Evolutionary conservation across 2,329 filamentous ascomycete genomes (phyloP).

Genomic region (Pseudogymnoascus sp.): DNA sequence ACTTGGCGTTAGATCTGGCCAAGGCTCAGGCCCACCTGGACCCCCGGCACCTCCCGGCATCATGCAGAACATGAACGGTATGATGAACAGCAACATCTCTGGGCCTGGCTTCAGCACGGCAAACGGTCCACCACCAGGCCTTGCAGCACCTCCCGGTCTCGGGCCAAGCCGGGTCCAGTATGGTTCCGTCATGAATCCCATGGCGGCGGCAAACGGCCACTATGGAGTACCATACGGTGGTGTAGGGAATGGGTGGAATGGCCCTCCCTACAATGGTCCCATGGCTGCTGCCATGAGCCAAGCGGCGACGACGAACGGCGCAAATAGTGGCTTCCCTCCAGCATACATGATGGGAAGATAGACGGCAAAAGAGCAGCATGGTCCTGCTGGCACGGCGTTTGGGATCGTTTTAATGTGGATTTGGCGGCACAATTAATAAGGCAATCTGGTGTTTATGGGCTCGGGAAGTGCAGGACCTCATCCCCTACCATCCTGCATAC

Average conservation of each 20-base stretch:
- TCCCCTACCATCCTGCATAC: not conserved
- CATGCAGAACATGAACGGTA: conserved; percentile 51
- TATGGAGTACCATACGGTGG: conserved; percentile 15
- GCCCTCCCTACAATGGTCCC: conserved; percentile 21
- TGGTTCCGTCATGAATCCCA: conserved; percentile 20
- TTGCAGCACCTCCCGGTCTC: conserved; percentile 67
- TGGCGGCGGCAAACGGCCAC: conserved; percentile 19
- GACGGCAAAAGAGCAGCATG: conserved; percentile 13
- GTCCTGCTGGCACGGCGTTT: conserved; percentile 3
- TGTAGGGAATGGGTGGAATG: conserved; percentile 24
- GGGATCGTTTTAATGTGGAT: conserved; percentile 7
- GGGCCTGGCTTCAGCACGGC: conserved; percentile 32
- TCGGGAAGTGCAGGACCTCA: conserved; percentile 2
- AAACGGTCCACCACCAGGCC: conserved; percentile 69
- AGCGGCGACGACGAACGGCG: conserved; percentile 24
- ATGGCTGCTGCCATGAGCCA: conserved; percentile 24
- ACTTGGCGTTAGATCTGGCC: conserved; percentile 77
- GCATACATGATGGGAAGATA: conserved; percentile 32
- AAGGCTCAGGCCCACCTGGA: conserved; percentile 36
- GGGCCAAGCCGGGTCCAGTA: conserved; percentile 24
- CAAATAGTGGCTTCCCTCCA: conserved; percentile 26
- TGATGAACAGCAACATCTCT: conserved; percentile 37
- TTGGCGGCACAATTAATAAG: conserved; percentile 4
- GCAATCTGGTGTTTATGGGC: conserved; percentile 3
- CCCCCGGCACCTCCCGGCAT: conserved; percentile 35